Evolutionary conservation across 2,329 filamentous ascomycete species (phyloP).

Genomic region (Neocucurbitaria cava): DNA sequence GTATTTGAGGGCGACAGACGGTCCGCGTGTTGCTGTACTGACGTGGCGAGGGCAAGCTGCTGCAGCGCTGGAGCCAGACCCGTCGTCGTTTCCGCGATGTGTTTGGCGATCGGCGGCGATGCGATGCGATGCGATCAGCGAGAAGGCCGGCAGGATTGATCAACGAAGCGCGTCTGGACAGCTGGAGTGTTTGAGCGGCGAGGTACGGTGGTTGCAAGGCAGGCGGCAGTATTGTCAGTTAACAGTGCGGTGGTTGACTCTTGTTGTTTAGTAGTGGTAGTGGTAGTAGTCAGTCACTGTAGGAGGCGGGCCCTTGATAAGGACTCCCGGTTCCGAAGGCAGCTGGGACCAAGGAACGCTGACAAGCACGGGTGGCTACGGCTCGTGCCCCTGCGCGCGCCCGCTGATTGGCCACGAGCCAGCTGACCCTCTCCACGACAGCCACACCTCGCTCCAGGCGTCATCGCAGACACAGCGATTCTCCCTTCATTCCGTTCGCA

Average conservation of each 20-base stretch:
- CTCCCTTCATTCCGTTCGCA: conserved; percentile 31
- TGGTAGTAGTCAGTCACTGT: not conserved
- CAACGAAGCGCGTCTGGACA: conserved; percentile 1
- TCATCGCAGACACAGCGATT: conserved; percentile 12
- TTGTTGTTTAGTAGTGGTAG: not conserved
- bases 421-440: conserved; percentile 14
- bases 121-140: conserved; percentile 45
- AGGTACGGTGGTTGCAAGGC: not conserved
- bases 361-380: conserved; percentile 25
- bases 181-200: not conserved
- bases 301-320: conserved; percentile 16
- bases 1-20: conserved; percentile 18
- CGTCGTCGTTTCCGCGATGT: conserved; percentile 28
- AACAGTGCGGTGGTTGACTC: conserved; percentile 5
- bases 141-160: conserved; percentile 27
- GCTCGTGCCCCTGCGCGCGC: conserved; percentile 14
- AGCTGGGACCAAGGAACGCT: conserved; percentile 28
- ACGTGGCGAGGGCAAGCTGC: conserved; percentile 34
- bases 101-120: conserved; percentile 40
- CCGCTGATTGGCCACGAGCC: conserved; percentile 24
- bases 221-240: not conserved
- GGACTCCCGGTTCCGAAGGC: conserved; percentile 17
- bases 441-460: conserved; percentile 14
- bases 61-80: conserved; percentile 34
- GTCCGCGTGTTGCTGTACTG: conserved; percentile 20